Evolutionary conservation across 805 yeast genomes (phyloP).

Genomic region (Saccharomycopsis lassenensis): DNA sequence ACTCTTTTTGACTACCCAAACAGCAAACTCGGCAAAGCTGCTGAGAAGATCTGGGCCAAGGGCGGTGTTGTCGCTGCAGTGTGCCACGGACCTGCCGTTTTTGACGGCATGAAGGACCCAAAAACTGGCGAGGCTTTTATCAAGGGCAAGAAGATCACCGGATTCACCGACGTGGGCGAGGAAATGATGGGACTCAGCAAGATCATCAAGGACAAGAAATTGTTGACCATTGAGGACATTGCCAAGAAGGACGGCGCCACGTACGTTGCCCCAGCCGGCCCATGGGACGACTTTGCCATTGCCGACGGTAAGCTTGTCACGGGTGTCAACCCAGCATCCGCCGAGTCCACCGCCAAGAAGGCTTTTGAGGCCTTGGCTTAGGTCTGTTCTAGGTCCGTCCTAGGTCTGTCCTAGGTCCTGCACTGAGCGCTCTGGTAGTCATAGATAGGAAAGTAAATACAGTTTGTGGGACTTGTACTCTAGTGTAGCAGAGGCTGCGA

Average conservation of each 20-base stretch:
- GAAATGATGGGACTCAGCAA: slow-evolving; percentile 22
- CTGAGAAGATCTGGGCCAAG: slow-evolving; percentile 34
- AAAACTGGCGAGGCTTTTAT: slow-evolving; percentile 34
- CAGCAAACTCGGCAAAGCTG: slow-evolving; percentile 32
- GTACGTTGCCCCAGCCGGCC: slow-evolving; percentile 31
- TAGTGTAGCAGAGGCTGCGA: no score
- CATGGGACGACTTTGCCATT: slow-evolving; percentile 32
- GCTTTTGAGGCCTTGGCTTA: slow-evolving; percentile 24
- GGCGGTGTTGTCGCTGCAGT: slow-evolving; percentile 55
- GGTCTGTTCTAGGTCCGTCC: no score
- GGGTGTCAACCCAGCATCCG: slow-evolving; percentile 58
- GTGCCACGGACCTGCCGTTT: slow-evolving; percentile 58
- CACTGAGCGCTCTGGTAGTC: no score
- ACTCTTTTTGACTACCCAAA: slow-evolving; percentile 46
- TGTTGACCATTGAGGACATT: slow-evolving; percentile 27
- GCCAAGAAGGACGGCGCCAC: slow-evolving; percentile 28
- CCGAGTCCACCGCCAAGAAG: slow-evolving; percentile 36
- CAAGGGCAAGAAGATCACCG: slow-evolving; percentile 46
- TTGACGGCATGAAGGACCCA: slow-evolving; percentile 35
- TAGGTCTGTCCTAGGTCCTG: no score
- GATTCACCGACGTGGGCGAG: slow-evolving; percentile 51
- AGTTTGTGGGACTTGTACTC: no score
- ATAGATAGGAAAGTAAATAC: no score
- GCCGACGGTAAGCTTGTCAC: slow-evolving; percentile 50
- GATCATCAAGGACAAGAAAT: slow-evolving; percentile 21